Evolutionary conservation across 1,139 yeast species (phyloP).

Genomic region (Kodamaea arcana): DNA sequence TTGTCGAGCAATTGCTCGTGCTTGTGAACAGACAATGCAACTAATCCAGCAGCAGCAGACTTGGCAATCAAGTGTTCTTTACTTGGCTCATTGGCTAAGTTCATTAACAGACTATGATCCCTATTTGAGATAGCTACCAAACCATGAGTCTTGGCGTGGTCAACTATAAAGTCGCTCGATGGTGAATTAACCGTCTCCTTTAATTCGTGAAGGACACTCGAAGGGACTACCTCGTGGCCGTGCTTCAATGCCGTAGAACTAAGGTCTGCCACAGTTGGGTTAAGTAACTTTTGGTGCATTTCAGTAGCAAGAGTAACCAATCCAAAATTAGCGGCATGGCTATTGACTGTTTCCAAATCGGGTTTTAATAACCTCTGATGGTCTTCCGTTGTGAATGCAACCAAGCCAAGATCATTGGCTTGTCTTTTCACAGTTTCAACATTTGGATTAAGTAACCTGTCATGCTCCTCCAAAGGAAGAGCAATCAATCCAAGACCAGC

Average conservation of each 20-base stretch:
- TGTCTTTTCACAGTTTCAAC: slow-evolving; percentile 11
- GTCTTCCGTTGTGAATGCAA: slow-evolving; percentile 16
- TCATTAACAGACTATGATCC: slow-evolving; percentile 19
- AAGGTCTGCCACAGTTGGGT: slow-evolving; percentile 10
- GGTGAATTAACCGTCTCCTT: slow-evolving; percentile 8
- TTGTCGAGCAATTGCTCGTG: slow-evolving; percentile 10
- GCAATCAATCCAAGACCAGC: slow-evolving; percentile 4
- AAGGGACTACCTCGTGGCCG: slow-evolving; percentile 9
- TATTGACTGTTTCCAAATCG: slow-evolving; percentile 11
- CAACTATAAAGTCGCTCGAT: slow-evolving; percentile 12
- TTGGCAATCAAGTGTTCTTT: slow-evolving; percentile 28
- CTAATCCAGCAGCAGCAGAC: slow-evolving; percentile 25
- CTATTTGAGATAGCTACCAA: slow-evolving; percentile 11
- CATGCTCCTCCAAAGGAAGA: slow-evolving; percentile 8
- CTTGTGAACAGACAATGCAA: slow-evolving; percentile 14
- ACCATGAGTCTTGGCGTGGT: slow-evolving; percentile 16
- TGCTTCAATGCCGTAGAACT: slow-evolving; percentile 7
- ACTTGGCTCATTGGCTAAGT: slow-evolving; percentile 29
- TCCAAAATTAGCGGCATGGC: slow-evolving; percentile 15
- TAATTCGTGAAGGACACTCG: slow-evolving; percentile 5
- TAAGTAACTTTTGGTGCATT: slow-evolving; percentile 16
- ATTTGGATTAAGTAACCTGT: slow-evolving; percentile 11
- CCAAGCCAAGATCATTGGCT: slow-evolving; percentile 8
- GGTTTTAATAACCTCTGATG: slow-evolving; percentile 14
- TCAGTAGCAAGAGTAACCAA: slow-evolving; percentile 9